Base-by-base conservation (phyloP, 495 filamentous ascomycete genomes). In the Neurospora sp. region DNA sequence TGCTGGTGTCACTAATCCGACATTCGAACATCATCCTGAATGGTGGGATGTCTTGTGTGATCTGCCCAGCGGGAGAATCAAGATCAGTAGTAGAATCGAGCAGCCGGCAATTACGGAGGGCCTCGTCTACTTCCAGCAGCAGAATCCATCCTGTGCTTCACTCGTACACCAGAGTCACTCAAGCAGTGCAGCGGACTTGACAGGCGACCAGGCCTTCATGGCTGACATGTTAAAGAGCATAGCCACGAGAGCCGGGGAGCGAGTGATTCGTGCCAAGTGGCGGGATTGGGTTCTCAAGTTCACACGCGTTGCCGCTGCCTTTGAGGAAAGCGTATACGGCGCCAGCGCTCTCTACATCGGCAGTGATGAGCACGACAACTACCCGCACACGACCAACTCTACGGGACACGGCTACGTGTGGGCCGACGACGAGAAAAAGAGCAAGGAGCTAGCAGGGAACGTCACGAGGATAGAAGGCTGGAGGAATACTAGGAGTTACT, bases 1-100 rank as follows among this genome's bases (percentile, higher is more conserved):
- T 77, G 96, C 96, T 22, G 96, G 96, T 72, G 96, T 99, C 20
- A 99, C 96, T 3, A 99, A 99, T 81, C 96, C 94, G 9, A 93
- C 92, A 0, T 98, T 99, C 80, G 93, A 94, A 73, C 89, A 94
- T 76, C 95, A 98, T 76, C 92, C 91, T 1, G 94, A 97, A 77
- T 99, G 96, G 96, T 99, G 96, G 96, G 96, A 99, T 81, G 80
- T 99, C 8, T 86, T 99, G 18, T 99, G 96, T 79, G 96, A 99
- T 79, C 85, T 99, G 39, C 91, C 93, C 4, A 94, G 90, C 3
- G 96, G 96, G 39, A 89, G 93, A 18, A 96, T 99, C 84, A 96
- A 95, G 81, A 97, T 99, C 77, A 96, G 91, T 76, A 90, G 83
- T 77, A 88, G 88, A 74, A 92, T 98, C 71, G 93, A 96, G 71